Evolutionary conservation across 1,139 yeast species (phyloP).

Genomic region (Insectozyma bohioensis): DNA sequence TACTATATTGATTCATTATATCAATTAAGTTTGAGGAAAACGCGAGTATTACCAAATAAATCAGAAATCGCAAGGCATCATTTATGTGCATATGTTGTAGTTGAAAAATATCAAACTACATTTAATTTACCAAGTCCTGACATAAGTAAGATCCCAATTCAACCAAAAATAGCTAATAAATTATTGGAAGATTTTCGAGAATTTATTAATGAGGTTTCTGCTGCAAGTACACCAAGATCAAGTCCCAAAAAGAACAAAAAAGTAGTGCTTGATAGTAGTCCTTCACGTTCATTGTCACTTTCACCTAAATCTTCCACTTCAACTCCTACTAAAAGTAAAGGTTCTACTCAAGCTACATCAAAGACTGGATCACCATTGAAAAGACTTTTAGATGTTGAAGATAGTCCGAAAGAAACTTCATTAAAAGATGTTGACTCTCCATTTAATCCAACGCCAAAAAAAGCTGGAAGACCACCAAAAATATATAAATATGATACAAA

Average conservation of each 20-base stretch:
- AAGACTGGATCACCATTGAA: conserved; percentile 17
- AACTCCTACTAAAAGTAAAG: conserved; percentile 11
- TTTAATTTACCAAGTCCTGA: conserved; percentile 49
- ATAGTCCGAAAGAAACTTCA: conserved; percentile 1
- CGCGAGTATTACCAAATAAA: conserved; percentile 44
- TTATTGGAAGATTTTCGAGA: conserved; percentile 47
- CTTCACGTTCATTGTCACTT: conserved; percentile 3
- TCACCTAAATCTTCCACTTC: conserved; percentile 14
- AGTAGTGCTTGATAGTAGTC: background rate
- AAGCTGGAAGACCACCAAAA: conserved; percentile 5
- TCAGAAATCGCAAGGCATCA: conserved; percentile 67
- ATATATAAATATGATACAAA: conserved; percentile 25
- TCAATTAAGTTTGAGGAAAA: conserved; percentile 50
- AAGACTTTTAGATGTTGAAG: conserved; percentile 8
- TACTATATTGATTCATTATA: conserved; percentile 52
- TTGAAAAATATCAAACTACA: conserved; percentile 46
- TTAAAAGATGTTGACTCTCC: conserved; percentile 24
- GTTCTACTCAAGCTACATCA: conserved; percentile 1
- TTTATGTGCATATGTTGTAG: conserved; percentile 61
- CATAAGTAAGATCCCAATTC: conserved; percentile 54
- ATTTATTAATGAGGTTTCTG: conserved; percentile 30
- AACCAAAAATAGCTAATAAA: conserved; percentile 44
- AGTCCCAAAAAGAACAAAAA: conserved; percentile 16
- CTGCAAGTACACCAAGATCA: conserved; percentile 30
- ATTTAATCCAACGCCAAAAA: conserved; percentile 25